Evolutionary conservation across 1,284 basidiomycete species (phyloP), one percentile per base, ranked within the genome.

Genomic region (Moesziomyces sp.): DNA sequence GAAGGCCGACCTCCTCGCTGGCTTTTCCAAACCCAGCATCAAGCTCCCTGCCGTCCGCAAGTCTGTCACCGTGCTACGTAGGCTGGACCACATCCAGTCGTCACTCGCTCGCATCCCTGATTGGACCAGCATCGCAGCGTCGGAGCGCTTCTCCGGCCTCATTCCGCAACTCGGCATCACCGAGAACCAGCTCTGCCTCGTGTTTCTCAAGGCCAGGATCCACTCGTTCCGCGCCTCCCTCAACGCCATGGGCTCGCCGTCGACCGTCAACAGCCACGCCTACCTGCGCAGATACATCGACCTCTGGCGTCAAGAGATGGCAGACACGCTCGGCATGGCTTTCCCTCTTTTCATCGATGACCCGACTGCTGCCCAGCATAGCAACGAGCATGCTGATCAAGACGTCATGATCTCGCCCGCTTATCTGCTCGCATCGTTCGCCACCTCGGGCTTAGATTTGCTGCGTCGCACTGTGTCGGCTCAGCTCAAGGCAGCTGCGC

Each of bases 11-110:
- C 89, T 98, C 18, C 86, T 98, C 11, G 87, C 88, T 40, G 89
- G 91, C 5, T 87, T 97, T 7, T 89, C 92, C 61, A 93, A 93
- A 73, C 90, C 92, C 1, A 90, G 60, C 3, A 73, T 91, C 59
- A 96, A 97, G 85, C 88, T 97, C 0, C 94, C 94, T 5, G 90
- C 90, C 0, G 88, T 97, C 7, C 93, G 93, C 88, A 94, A 94
- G 81, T 90, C 93, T 0, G 89, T 94, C 44, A 90, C 89, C 49
- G 93, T 94, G 81, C 87, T 97, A 9, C 88, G 94, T 21, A 89
- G 91, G 72, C 91, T 97, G 89, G 88, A 86, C 21, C 86, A 58
- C 9, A 59, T 65, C 47, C 56, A 59, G 43, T 42, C 42, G 3
- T 34, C 28, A 40, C 68, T 74, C 50, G 14, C 49, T 10, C 19